Evolutionary conservation across 2,329 filamentous ascomycete species (phyloP).

Genomic region (Diaporthe helianthi): DNA sequence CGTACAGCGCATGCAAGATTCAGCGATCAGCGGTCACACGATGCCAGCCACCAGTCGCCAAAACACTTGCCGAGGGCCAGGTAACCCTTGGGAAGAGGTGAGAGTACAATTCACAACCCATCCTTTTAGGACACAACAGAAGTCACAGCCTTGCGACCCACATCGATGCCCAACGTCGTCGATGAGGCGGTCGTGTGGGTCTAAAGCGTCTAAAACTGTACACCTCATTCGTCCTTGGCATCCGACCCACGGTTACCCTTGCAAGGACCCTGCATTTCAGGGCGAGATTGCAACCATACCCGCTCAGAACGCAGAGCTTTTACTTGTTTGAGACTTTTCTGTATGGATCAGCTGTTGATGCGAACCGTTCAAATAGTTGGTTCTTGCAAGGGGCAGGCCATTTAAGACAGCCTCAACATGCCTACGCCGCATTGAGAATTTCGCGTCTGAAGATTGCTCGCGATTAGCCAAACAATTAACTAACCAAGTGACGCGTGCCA

Average conservation of each 20-base stretch:
- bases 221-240: slow-evolving; percentile 17
- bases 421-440: neutral
- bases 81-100: no score
- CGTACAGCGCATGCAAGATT: neutral
- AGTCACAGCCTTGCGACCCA: neutral
- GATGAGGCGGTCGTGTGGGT: slow-evolving; percentile 29
- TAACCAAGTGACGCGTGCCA: neutral
- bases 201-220: neutral
- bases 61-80: neutral
- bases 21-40: neutral
- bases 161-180: slow-evolving; percentile 21
- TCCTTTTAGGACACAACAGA: neutral
- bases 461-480: neutral
- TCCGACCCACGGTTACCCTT: slow-evolving; percentile 21
- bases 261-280: neutral
- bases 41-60: neutral
- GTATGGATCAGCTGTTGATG: slow-evolving; percentile 7
- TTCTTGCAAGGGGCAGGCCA: neutral
- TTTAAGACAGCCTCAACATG: neutral
- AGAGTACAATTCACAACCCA: neutral
- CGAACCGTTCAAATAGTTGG: neutral
- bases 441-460: neutral
- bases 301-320: neutral
- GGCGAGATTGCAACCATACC: neutral
- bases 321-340: neutral